Conservation (phyloP, 1,284 basidiomycete species). For the Wallemia hederae region DNA sequence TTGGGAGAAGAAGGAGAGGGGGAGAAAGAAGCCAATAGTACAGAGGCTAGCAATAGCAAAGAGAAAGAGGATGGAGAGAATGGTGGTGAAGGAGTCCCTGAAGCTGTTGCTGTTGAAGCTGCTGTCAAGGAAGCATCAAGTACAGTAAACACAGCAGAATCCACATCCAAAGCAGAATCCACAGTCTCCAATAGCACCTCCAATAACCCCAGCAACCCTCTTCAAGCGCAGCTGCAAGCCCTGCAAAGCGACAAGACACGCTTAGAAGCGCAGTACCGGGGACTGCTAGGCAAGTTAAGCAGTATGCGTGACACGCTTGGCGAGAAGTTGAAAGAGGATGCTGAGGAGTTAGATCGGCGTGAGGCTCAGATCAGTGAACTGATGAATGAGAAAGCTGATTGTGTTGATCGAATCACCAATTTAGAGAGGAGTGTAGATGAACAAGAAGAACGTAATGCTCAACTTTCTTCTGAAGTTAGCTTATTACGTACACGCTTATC, state of each 20-base stretch:
- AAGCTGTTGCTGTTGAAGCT: neutral
- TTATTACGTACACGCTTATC: constrained; percentile 19
- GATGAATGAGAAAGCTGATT: too few relatives aligned
- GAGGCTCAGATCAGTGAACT: constrained; percentile 50
- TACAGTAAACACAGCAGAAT: neutral
- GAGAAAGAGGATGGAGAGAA: too few relatives aligned
- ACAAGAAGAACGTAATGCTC: neutral
- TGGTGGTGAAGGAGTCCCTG: too few relatives aligned
- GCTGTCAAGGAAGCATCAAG: too few relatives aligned
- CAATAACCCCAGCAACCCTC: too few relatives aligned
- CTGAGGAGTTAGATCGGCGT: constrained; percentile 78
- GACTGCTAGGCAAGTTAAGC: constrained; percentile 59
- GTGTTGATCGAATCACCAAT: constrained; percentile 40
- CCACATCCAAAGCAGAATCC: neutral
- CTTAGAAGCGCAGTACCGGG: constrained; percentile 55
- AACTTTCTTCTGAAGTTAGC: constrained; percentile 36
- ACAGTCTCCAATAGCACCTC: neutral
- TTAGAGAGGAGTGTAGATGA: constrained; percentile 15
- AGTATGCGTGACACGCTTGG: constrained; percentile 78
- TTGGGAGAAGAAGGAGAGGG: too few relatives aligned
- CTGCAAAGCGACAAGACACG: constrained; percentile 46
- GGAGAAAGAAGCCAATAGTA: too few relatives aligned
- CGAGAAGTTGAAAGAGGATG: constrained; percentile 83
- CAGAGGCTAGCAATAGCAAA: too few relatives aligned
- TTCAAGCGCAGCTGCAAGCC: too few relatives aligned